These are phyloP conservation scores for Petunia hybrid DNA, from an alignment of 305 asterid species.

Conservation along the genomic window DNA sequence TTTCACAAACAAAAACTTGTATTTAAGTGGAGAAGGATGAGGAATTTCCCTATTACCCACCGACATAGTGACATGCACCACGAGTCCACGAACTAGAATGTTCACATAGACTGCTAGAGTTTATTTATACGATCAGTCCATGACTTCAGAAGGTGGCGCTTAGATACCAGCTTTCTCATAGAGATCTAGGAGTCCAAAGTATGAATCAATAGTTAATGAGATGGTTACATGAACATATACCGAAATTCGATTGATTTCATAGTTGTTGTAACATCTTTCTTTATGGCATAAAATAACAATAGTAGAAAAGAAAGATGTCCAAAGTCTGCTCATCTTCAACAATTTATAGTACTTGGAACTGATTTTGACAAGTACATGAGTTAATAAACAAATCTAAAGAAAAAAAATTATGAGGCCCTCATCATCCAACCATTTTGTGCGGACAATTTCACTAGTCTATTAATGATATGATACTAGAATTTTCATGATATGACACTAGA, in stretches of 20 bases:
- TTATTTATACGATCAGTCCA: slow-evolving; percentile 41
- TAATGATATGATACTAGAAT: no score
- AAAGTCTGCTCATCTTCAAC: not conserved
- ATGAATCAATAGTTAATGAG: slow-evolving; percentile 45
- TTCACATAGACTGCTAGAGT: slow-evolving; percentile 47
- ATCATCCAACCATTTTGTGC: not conserved
- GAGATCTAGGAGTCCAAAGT: slow-evolving; percentile 90
- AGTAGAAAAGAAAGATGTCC: not conserved
- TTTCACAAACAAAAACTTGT: no score
- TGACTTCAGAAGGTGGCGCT: slow-evolving; percentile 27
- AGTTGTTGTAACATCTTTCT: not conserved
- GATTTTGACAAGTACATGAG: not conserved
- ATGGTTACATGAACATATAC: slow-evolving; percentile 13
- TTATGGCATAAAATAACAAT: not conserved
- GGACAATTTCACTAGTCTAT: no score
- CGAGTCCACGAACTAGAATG: slow-evolving; percentile 44
- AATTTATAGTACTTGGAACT: slow-evolving; percentile 21
- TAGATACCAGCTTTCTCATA: slow-evolving; percentile 81
- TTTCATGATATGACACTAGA: no score
- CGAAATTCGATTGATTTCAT: not conserved
- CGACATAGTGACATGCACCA: slow-evolving; percentile 35
- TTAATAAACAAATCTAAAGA: not conserved
- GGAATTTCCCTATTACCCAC: not conserved
- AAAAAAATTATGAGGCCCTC: not conserved
- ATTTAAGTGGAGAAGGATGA: no score